Evolutionary conservation across 2,329 filamentous ascomycete genomes (phyloP).

Genomic region (Hymenoscyphus infarciens): DNA sequence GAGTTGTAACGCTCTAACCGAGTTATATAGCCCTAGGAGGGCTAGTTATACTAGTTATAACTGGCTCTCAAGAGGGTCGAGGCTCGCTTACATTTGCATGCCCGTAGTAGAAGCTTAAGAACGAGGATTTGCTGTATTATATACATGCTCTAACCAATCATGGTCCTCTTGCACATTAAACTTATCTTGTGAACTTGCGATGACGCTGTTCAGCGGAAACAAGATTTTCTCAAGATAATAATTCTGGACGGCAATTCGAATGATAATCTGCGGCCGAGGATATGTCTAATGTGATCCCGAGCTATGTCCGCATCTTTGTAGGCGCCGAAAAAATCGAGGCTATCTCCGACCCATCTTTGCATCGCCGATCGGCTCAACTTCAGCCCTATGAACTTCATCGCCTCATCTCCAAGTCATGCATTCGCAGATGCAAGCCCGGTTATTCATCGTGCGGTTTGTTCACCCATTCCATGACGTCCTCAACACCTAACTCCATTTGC

Average conservation of each 20-base stretch:
- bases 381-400: not conserved
- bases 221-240: too few relatives aligned
- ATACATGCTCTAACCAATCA: too few relatives aligned
- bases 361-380: slow-evolving; percentile 1
- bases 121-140: too few relatives aligned
- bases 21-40: too few relatives aligned
- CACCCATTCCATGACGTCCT: not conserved
- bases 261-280: not conserved
- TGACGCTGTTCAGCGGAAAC: too few relatives aligned
- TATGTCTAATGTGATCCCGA: not conserved
- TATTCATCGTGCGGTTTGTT: not conserved
- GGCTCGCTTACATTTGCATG: too few relatives aligned
- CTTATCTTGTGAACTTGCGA: too few relatives aligned
- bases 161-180: too few relatives aligned
- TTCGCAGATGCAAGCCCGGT: not conserved
- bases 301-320: not conserved
- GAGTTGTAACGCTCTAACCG: too few relatives aligned
- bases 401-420: not conserved
- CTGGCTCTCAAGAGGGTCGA: too few relatives aligned
- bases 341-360: not conserved
- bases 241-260: not conserved
- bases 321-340: not conserved
- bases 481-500: not conserved
- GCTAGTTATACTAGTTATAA: too few relatives aligned
- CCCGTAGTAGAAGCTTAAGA: too few relatives aligned